Base-by-base conservation (phyloP, 1,284 basidiomycete genomes). In the Inonotus obliquus region DNA sequence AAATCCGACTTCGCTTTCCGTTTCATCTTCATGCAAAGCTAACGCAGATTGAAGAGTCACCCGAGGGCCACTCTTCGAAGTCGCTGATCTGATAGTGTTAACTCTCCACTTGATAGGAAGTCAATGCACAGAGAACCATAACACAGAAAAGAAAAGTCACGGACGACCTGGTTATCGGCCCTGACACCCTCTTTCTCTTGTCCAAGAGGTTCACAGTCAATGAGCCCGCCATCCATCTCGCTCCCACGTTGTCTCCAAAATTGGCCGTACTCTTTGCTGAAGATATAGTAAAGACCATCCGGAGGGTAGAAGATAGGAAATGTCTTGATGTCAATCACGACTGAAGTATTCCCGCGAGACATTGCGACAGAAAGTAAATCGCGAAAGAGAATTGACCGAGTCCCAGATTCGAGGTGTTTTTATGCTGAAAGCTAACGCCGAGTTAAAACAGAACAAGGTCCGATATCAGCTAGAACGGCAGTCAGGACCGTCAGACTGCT, bases 231-330 rank as follows among this genome's bases (percentile, higher is more conserved):
- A 1, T 48, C 61, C 11, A 32, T n/a, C 2, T 48, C 44, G 19
- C 11, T 21, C 1, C 55, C 48, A n/a, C 57, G 54, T 21, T 62
- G 57, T 19, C 61, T 35, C 61, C 61, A 62, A 51, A 62, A 62
- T 23, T 54, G 53, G 6, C 57, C 61, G 32, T n/a, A 54, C n/a
- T 59, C 61, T 48, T 49, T 58, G 49, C 51, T 58, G 56, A 57
- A 59, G 57, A 62, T 47, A 19, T 59, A 62, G 57, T 62, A 62
- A 4, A 58, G 25, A 6, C 61, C 61, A 41, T 62, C 61, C 9
- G 61, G 56, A 23, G 61, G 61, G 57, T 62, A 59, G 45, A 62
- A 54, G 25, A 57, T 54, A 1, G 61, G 61, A 23, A 49, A 62
- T 39, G 38, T 48, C 35, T 59, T 58, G 4, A 62, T 27, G 7